Conservation (phyloP, 768 basidiomycete genomes). For the Hortiboletus flavorubellus region DNA sequence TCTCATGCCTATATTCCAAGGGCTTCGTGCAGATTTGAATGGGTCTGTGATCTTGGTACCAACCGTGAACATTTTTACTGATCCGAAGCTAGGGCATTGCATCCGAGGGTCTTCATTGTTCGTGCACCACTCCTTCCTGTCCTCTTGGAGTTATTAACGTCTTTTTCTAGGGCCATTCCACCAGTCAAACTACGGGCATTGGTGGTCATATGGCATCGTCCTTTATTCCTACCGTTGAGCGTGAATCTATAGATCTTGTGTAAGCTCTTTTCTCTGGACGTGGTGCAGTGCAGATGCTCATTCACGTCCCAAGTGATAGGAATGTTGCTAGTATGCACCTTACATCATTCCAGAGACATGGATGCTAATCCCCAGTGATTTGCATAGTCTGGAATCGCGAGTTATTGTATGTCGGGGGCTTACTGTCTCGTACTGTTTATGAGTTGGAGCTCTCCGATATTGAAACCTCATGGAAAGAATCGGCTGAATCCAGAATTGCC, state of each 20-base stretch:
- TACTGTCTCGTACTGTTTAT: background rate
- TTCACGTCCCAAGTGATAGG: background rate
- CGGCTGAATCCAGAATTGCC: background rate
- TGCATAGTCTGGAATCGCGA: background rate
- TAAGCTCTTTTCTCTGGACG: background rate
- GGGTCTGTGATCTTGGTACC: constrained; percentile 5
- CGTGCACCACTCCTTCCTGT: constrained; percentile 15
- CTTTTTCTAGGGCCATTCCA: constrained; percentile 20
- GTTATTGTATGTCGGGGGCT: background rate
- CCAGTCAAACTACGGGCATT: background rate
- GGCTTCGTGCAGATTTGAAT: constrained; percentile 6
- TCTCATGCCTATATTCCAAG: constrained; percentile 1
- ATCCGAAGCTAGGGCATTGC: constrained; percentile 43
- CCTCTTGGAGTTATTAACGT: too few relatives aligned
- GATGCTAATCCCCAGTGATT: too few relatives aligned
- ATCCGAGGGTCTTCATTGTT: constrained; percentile 79
- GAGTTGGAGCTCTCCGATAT: background rate
- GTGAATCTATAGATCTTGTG: background rate
- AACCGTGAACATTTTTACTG: background rate
- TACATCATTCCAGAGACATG: too few relatives aligned
- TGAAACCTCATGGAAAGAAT: background rate
- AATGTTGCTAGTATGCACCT: background rate
- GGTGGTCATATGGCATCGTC: background rate
- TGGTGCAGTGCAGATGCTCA: background rate
- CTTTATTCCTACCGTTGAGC: background rate